Evolutionary conservation across 305 asterid species (phyloP).

Genomic region (Fraxinus xanthoxyloides): DNA sequence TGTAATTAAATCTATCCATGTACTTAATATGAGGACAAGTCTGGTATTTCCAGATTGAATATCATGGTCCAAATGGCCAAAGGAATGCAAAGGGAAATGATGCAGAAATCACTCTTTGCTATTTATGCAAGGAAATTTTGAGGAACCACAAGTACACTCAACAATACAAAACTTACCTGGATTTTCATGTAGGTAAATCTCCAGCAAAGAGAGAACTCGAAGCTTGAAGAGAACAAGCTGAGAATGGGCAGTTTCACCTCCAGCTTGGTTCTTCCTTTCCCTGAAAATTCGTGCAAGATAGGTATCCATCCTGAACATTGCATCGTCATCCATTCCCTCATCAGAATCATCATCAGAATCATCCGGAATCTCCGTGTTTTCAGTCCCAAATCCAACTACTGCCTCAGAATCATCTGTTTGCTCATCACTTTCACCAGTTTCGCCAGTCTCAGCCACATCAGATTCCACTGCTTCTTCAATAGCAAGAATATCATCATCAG

Average conservation of each 20-base stretch:
- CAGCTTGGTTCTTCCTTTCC: conserved; percentile 77
- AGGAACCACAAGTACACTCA: background rate
- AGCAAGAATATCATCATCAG: conserved; percentile 68
- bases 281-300: conserved; percentile 65
- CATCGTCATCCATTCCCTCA: conserved; percentile 94
- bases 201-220: conserved; percentile 90
- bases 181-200: conserved; percentile 87
- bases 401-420: conserved; percentile 80
- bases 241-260: conserved; percentile 93
- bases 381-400: conserved; percentile 45
- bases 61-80: background rate
- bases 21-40: background rate
- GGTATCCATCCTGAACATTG: conserved; percentile 84
- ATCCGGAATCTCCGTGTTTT: conserved; percentile 50
- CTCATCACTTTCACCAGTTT: conserved; percentile 74
- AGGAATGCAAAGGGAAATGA: background rate
- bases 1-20: background rate
- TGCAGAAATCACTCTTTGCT: background rate
- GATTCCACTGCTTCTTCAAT: conserved; percentile 87
- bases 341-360: conserved; percentile 86
- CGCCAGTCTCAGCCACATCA: conserved; percentile 82
- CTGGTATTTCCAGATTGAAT: background rate
- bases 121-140: background rate
- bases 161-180: conserved; percentile 61
- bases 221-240: conserved; percentile 96